These are phyloP conservation scores for Samsoniella hepiali DNA, from an alignment of 2,329 filamentous ascomycete species.

Conservation along the genomic window DNA sequence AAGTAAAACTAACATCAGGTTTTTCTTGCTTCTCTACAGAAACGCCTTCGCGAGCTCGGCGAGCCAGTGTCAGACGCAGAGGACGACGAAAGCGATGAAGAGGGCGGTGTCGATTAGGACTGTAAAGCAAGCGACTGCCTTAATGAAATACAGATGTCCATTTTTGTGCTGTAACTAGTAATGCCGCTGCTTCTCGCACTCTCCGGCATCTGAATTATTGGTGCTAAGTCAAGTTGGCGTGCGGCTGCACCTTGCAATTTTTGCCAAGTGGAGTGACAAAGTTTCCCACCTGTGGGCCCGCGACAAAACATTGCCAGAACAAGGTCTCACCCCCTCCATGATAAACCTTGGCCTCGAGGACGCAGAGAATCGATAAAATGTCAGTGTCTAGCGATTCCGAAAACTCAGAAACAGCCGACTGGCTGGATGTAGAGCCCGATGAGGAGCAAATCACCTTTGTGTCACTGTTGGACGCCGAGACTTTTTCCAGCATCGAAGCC, in stretches of 20 bases:
- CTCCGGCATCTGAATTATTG: too few species aligned
- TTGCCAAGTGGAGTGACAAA: conserved; percentile 17
- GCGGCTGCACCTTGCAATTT: neutral
- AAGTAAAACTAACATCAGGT: neutral
- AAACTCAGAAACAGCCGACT: conserved; percentile 44
- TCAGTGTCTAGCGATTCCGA: conserved; percentile 29
- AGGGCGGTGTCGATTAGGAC: conserved; percentile 49
- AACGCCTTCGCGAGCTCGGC: conserved; percentile 62
- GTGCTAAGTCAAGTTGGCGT: conserved; percentile 2
- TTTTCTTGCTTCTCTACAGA: conserved; percentile 31
- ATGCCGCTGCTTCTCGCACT: neutral
- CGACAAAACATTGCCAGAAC: neutral
- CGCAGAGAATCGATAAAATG: conserved; percentile 23
- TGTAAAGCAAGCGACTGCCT: conserved; percentile 22
- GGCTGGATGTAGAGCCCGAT: conserved; percentile 58
- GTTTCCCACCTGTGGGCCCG: conserved; percentile 14
- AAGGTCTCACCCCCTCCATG: neutral
- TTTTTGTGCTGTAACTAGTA: neutral
- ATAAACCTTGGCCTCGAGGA: neutral
- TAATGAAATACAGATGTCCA: neutral
- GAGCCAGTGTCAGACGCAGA: conserved; percentile 75
- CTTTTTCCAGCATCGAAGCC: conserved; percentile 59
- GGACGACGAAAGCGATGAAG: conserved; percentile 58
- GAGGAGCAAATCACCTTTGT: conserved; percentile 60
- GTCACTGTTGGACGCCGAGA: conserved; percentile 64